Evolutionary conservation across 306 rosid genomes (phyloP).

Genomic region (Glycine soja): DNA sequence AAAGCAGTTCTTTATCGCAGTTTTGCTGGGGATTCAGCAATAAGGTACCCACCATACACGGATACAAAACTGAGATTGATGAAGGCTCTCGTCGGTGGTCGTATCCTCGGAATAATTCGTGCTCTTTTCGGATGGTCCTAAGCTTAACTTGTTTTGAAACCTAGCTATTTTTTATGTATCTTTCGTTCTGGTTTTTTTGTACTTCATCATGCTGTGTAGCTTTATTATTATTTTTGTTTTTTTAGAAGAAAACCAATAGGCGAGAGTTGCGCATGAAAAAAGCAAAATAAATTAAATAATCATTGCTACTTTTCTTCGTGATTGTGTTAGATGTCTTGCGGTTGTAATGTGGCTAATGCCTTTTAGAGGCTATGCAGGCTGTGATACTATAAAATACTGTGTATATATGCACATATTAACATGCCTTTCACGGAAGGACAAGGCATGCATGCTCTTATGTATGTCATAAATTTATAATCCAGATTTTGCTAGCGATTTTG

Average conservation of each 20-base stretch:
- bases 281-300: background rate
- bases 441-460: background rate
- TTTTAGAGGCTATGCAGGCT: background rate
- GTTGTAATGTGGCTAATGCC: background rate
- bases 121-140: conserved; percentile 75
- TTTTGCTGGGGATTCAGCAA: conserved; percentile 65
- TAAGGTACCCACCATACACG: conserved; percentile 93
- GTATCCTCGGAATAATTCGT: conserved; percentile 56
- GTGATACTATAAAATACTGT: background rate
- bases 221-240: background rate
- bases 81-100: conserved; percentile 75
- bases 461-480: background rate
- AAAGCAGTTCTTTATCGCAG: conserved; percentile 86
- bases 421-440: background rate
- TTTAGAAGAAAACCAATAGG: background rate
- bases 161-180: background rate
- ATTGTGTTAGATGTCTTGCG: background rate
- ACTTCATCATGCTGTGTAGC: conserved; percentile 10
- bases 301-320: background rate
- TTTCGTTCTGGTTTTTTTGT: conserved; percentile 24
- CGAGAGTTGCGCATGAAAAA: background rate
- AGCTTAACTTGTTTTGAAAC: conserved; percentile 29
- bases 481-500: background rate
- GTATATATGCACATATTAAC: background rate
- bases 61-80: conserved; percentile 64